phyloP scores from a whole-genome alignment of 257 asterid genomes.

The Asclepias syriaca region DNA sequence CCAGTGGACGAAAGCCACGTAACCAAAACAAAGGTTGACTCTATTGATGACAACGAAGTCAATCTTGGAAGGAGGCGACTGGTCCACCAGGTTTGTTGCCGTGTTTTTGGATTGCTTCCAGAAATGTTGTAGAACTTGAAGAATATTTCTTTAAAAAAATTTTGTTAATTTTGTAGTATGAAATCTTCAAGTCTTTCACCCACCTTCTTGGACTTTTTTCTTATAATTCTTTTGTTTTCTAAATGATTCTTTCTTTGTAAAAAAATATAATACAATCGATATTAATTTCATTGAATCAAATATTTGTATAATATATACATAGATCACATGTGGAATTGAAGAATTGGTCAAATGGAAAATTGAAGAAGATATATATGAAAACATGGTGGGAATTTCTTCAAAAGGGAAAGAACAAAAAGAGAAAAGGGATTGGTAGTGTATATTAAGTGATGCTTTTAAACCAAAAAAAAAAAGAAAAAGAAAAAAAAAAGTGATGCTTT shows the following conservation, averaged over 20 bases:
- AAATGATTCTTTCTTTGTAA: too few relatives aligned
- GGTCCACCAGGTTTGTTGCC: slow-evolving; percentile 16
- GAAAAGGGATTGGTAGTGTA: too few relatives aligned
- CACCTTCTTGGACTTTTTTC: slow-evolving; percentile 20
- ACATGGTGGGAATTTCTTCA: not conserved
- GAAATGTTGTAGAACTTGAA: not conserved
- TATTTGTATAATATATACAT: too few relatives aligned
- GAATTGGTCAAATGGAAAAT: not conserved
- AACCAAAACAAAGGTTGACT: slow-evolving; percentile 7
- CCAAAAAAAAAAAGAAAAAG: too few relatives aligned
- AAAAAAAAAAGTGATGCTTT: too few relatives aligned
- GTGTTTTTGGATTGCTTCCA: slow-evolving; percentile 21
- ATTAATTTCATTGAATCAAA: too few relatives aligned
- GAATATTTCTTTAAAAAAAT: not conserved
- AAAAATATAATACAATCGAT: too few relatives aligned
- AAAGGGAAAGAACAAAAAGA: too few relatives aligned
- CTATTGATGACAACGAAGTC: slow-evolving; percentile 1
- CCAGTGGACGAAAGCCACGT: slow-evolving; percentile 1
- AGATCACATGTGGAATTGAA: not conserved
- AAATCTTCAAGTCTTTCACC: slow-evolving; percentile 7
- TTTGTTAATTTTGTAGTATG: not conserved
- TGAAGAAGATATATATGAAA: too few relatives aligned
- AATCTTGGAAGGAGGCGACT: slow-evolving; percentile 3
- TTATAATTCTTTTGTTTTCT: too few relatives aligned
- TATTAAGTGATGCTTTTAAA: too few relatives aligned